phyloP scores from a whole-genome alignment of 306 rosid species.

The Inga leiocalycina region DNA sequence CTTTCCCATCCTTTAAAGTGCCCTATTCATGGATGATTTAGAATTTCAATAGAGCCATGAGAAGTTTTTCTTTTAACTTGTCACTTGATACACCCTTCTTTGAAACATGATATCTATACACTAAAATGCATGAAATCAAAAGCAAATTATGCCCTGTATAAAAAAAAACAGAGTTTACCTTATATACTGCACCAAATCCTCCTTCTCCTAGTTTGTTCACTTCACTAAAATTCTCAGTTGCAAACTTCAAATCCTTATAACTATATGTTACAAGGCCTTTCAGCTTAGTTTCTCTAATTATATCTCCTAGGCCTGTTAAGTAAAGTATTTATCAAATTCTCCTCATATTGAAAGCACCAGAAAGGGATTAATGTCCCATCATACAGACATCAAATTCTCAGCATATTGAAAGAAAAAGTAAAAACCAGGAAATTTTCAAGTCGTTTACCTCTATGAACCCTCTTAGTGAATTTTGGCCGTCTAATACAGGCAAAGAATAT shows the following conservation, averaged over 20 bases:
- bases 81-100: neutral
- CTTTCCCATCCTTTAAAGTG: neutral
- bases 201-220: neutral
- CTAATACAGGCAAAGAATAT: neutral
- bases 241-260: neutral
- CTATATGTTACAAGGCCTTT: neutral
- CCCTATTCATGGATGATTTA: neutral
- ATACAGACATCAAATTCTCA: neutral
- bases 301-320: neutral
- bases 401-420: neutral
- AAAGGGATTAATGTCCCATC: neutral
- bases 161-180: neutral
- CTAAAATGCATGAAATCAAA: too few species aligned
- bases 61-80: neutral
- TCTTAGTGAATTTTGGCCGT: neutral
- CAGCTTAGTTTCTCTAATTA: neutral
- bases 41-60: neutral
- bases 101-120: neutral
- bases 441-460: neutral
- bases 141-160: too few species aligned
- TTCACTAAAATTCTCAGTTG: neutral
- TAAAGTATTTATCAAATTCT: neutral
- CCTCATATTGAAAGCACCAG: neutral
- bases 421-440: neutral
- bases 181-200: neutral